Base-by-base conservation (phyloP, 768 basidiomycete genomes). In the Boletellus ananiceps region DNA sequence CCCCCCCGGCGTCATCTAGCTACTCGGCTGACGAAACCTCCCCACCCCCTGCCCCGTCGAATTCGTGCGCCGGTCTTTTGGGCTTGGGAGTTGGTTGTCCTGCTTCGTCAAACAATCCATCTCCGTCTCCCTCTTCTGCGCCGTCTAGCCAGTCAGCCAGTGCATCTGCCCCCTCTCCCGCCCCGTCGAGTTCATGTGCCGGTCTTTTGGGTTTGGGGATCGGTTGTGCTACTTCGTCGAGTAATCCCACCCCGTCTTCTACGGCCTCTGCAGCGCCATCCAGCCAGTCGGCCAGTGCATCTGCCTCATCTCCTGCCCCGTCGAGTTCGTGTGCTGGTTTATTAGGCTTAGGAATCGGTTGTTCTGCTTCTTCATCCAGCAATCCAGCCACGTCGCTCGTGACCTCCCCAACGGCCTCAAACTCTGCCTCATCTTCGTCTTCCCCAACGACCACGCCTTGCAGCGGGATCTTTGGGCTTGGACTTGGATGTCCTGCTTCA, bases 391-490 rank as follows among this genome's bases (percentile, higher is more conserved):
- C 43, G 37, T 23, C 52, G 13, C 41, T 49, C 4, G 21, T 32
- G 18, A 41, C 18, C 19, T 40, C 50, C 34, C 44, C 43, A 15
- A 48, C 36, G 2, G 14, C 40, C n/a, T 37, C 57, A 25, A 15
- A n/a, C 29, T 27, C 35, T 45, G 2, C 29, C 8, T 41, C 38
- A 2, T 16, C 25, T 19, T 41, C 50, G 3, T 27, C 47, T 8
- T n/a, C 54, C 11, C 31, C 44, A 13, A 39, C 49, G 25, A 38
- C 46, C 14, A 27, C 46, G 8, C 12, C 44, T 19, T 59, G 58
- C 15, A 27, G 8, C 33, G 58, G 57, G 7, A n/a, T 59, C 25
- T 34, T 58, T 27, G 57, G 57, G 18, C 39, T 58, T 25, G 57
- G 52, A 3, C 1, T 58, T 23, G 54, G 55, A 13, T 56, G 55